phyloP scores from a whole-genome alignment of 352 stramenopile species.

The Phytophthora europaea region DNA sequence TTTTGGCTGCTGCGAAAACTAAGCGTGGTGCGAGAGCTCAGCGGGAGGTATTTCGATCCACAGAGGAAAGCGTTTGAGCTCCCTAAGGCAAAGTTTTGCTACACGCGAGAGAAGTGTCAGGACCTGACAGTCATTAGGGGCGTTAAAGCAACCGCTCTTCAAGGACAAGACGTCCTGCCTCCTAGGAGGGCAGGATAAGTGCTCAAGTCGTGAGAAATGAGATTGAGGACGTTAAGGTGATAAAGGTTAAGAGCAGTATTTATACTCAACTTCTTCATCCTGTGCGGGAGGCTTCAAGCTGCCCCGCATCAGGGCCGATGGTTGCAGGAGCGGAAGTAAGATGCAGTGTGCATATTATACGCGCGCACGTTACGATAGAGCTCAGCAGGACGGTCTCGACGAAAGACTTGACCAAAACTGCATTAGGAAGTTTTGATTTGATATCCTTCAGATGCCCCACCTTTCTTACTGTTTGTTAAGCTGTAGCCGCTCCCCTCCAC shows the following conservation, averaged over 20 bases:
- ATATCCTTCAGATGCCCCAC: not conserved
- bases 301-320: not conserved
- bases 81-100: too few species aligned
- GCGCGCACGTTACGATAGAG: not conserved
- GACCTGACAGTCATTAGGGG: not conserved
- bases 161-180: not conserved
- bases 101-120: not conserved
- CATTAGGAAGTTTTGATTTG: not conserved
- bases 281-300: not conserved
- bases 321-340: not conserved
- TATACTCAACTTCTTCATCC: not conserved
- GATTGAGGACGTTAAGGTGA: not conserved
- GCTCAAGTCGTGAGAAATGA: not conserved
- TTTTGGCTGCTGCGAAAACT: too few species aligned
- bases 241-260: constrained; percentile 1
- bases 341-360: not conserved
- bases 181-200: not conserved
- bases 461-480: not conserved
- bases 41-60: too few species aligned
- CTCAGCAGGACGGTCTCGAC: not conserved
- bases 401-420: not conserved
- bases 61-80: too few species aligned
- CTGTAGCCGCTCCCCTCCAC: not conserved
- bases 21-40: too few species aligned
- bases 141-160: not conserved